Base-by-base conservation (phyloP, 2,329 filamentous ascomycete genomes). In the Eurotiales sp. region DNA sequence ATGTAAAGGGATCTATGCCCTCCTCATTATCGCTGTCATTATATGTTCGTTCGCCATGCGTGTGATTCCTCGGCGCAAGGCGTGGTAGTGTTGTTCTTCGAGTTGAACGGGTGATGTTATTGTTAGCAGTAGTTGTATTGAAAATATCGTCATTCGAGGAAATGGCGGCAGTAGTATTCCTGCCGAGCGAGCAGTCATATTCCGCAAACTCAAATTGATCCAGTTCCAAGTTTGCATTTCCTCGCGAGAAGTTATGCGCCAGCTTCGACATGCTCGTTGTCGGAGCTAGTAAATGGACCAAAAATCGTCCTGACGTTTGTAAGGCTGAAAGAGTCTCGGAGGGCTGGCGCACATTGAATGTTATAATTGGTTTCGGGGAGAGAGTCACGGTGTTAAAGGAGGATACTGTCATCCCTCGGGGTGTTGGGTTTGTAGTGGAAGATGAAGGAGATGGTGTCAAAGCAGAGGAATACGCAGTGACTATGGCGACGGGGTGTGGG, bases 311-410 rank as follows among this genome's bases (percentile, higher is more conserved):
- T 1, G 74, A 75, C 17, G 56, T 55, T 37, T 64, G 58, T 8
- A 85, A 77, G 6, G 79, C 79, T 48, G 75, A 70, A 43, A 81
- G 73, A 0, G 81, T 83, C 32, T 76, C 71, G 1, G 81, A 84
- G 2, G 80, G 79, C 2, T 73, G 58, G 46, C 76, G 77, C 51
- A 85, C 72, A 55, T 85, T 85, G 72, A 85, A 85, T 1, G 79
- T 81, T 22, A 85, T 71, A n/a, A 80, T 71, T 0, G 82, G 79
- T 1, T 62, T 56, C 1, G 82, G 82, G 25, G 71, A 61, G 3
- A 85, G 67, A 0, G 79, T 77, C 12, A 85, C 78, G 3, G 80
- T 81, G 54, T 70, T 82, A 64, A 85, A 78, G 1, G 81, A 84
- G 3, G 82, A 85, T 27, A 85, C 77, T 8, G 80, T 83, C 58